Conservation (phyloP, 2,329 filamentous ascomycete species). For the Colletotrichum costaricense region DNA sequence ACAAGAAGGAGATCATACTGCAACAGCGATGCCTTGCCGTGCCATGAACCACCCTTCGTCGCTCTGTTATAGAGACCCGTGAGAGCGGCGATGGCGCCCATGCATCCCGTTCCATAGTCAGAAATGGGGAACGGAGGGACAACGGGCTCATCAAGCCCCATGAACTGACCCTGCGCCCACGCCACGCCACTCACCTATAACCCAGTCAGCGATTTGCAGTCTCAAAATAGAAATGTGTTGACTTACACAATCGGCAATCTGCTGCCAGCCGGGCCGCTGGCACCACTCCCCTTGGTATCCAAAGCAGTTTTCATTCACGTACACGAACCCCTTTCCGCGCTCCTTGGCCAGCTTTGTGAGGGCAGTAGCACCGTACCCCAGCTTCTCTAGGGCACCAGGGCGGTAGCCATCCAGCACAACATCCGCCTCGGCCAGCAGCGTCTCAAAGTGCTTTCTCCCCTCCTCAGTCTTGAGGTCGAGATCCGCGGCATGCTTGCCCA, state of each 20-base stretch:
- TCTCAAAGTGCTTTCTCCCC: conserved; percentile 68
- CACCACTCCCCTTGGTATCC: conserved; percentile 71
- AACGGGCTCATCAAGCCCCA: conserved; percentile 71
- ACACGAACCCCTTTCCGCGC: conserved; percentile 72
- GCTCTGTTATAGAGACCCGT: conserved; percentile 72
- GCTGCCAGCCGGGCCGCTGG: conserved; percentile 75
- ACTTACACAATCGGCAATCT: conserved; percentile 73
- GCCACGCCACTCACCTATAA: conserved; percentile 61
- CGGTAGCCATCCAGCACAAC: conserved; percentile 77
- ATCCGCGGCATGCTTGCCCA: conserved; percentile 75
- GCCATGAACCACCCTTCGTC: conserved; percentile 72
- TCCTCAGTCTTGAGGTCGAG: conserved; percentile 68
- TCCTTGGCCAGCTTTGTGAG: conserved; percentile 63
- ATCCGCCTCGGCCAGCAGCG: conserved; percentile 70
- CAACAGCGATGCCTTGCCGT: conserved; percentile 71
- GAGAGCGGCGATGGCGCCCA: conserved; percentile 76
- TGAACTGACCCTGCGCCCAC: conserved; percentile 71
- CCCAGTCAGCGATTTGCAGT: neutral
- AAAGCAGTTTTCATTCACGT: conserved; percentile 79
- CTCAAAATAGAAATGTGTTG: neutral
- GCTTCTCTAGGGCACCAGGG: conserved; percentile 70
- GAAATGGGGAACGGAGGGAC: conserved; percentile 74
- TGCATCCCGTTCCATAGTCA: conserved; percentile 78
- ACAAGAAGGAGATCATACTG: conserved; percentile 78
- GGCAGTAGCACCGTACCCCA: conserved; percentile 71